Percentiles rank a stretch among this genome's conserved stretches.
Conservation (phyloP, 23 red algal genomes). For the Agarophyton chilense region DNA sequence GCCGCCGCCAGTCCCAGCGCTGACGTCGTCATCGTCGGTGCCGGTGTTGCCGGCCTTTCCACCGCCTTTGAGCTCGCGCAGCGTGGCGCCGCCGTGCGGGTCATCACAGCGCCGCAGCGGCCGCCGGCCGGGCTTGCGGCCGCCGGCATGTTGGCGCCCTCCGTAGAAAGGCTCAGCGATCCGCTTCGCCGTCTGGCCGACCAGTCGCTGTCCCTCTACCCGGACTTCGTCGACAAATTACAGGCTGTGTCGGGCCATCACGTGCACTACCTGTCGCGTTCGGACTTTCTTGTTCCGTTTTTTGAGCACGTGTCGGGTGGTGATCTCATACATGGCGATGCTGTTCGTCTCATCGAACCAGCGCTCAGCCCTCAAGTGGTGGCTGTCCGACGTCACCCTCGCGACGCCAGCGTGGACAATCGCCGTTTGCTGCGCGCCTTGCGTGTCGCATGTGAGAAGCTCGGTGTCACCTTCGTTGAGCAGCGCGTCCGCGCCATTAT, state of each 20-base stretch:
- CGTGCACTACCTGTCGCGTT: conserved; percentile 48
- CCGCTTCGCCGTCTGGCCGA: conserved; percentile 59
- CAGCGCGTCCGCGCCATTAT: conserved; percentile 9
- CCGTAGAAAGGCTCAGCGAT: conserved; percentile 48
- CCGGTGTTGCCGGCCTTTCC: conserved; percentile 80
- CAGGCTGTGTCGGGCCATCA: conserved; percentile 15
- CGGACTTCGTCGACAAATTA: conserved; percentile 55
- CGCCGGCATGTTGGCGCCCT: conserved; percentile 98
- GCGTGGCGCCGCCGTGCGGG: conserved; percentile 64
- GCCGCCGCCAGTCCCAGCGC: not conserved
- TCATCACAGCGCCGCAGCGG: conserved; percentile 31
- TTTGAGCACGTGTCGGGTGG: conserved; percentile 4
- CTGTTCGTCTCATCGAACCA: conserved; percentile 64
- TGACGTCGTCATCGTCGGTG: conserved; percentile 88
- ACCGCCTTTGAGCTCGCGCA: conserved; percentile 83
- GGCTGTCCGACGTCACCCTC: conserved; percentile 61
- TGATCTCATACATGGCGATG: conserved; percentile 32
- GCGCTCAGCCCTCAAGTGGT: conserved; percentile 57
- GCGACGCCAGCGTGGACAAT: conserved; percentile 90
- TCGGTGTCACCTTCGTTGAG: conserved; percentile 73
- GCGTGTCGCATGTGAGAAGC: conserved; percentile 63
- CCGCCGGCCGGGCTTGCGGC: conserved; percentile 67
- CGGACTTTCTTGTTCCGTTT: conserved; percentile 73
- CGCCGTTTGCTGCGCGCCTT: conserved; percentile 65
- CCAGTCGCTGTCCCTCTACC: conserved; percentile 63